Evolutionary conservation across 768 basidiomycete species (phyloP).

Genomic region (Amanita molliuscula): DNA sequence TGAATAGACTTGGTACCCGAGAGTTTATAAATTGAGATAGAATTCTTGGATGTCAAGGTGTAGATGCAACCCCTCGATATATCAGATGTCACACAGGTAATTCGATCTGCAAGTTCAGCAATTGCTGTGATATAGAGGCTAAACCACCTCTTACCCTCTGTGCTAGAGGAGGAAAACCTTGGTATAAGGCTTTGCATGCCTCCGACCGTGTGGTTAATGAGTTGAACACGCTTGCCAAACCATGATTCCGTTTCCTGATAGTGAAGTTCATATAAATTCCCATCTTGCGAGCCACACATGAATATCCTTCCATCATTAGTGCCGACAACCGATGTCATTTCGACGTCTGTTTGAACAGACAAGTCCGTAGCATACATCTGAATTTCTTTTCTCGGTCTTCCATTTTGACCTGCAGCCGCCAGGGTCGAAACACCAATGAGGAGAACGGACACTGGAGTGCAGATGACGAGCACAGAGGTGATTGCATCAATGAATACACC

Average conservation of each 20-base stretch:
- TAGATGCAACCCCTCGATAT: conserved; percentile 63
- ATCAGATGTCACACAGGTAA: conserved; percentile 61
- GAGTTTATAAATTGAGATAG: conserved; percentile 59
- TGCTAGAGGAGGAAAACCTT: conserved; percentile 49
- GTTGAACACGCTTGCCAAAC: conserved; percentile 80
- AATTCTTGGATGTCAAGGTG: conserved; percentile 54
- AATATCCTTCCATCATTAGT: conserved; percentile 82
- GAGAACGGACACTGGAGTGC: conserved; percentile 73
- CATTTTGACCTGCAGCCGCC: conserved; percentile 29
- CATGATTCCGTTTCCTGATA: conserved; percentile 88
- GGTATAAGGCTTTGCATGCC: conserved; percentile 74
- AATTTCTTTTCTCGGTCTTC: conserved; percentile 53
- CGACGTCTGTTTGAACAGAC: conserved; percentile 63
- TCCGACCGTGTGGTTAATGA: conserved; percentile 82
- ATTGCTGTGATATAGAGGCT: neutral
- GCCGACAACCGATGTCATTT: conserved; percentile 79
- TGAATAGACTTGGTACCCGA: conserved; percentile 56
- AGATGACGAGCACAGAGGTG: conserved; percentile 78
- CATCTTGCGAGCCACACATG: conserved; percentile 79
- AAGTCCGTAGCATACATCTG: conserved; percentile 89
- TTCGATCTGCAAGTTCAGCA: conserved; percentile 44
- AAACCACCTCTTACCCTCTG: conserved; percentile 46
- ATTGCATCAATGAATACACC: conserved; percentile 92
- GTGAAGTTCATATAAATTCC: conserved; percentile 83
- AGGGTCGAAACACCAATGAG: conserved; percentile 73